Evolutionary conservation across 2,329 filamentous ascomycete genomes (phyloP).

Genomic region (Periconia sp.): DNA sequence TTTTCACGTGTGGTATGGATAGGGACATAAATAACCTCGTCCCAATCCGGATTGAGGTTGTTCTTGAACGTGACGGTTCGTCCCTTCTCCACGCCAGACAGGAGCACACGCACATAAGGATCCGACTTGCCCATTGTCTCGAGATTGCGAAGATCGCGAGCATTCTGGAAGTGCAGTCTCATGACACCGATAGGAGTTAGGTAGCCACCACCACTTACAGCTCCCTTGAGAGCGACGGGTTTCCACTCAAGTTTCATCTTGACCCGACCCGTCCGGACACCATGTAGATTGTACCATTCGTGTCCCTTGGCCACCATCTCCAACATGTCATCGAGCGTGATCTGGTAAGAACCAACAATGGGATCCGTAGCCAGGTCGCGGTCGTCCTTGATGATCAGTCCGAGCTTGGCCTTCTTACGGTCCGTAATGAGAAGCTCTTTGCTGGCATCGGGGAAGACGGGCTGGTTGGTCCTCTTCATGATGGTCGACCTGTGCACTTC

Average conservation of each 20-base stretch:
- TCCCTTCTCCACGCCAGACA: slow-evolving; percentile 87
- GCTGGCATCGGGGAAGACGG: slow-evolving; percentile 89
- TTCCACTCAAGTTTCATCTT: slow-evolving; percentile 96
- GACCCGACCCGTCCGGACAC: slow-evolving; percentile 77
- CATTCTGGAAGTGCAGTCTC: slow-evolving; percentile 87
- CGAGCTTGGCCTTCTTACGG: slow-evolving; percentile 84
- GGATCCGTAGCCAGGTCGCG: slow-evolving; percentile 82
- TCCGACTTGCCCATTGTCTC: slow-evolving; percentile 97
- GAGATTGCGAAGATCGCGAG: slow-evolving; percentile 81
- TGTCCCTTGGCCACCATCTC: slow-evolving; percentile 89
- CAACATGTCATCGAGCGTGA: slow-evolving; percentile 91
- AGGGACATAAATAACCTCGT: slow-evolving; percentile 92
- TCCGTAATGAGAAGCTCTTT: slow-evolving; percentile 97
- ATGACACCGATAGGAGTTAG: slow-evolving; percentile 92
- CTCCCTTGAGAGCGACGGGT: slow-evolving; percentile 82
- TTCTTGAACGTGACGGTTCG: slow-evolving; percentile 95
- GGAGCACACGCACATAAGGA: slow-evolving; percentile 83
- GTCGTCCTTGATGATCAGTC: slow-evolving; percentile 93
- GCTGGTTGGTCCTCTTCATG: slow-evolving; percentile 95
- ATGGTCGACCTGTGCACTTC: slow-evolving; percentile 87
- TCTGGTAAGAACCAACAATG: slow-evolving; percentile 87
- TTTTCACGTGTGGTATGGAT: slow-evolving; percentile 84
- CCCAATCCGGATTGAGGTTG: slow-evolving; percentile 92
- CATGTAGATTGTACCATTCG: slow-evolving; percentile 91
- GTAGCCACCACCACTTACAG: slow-evolving; percentile 79